These are phyloP conservation scores for Xylaria bambusicola DNA, from an alignment of 495 filamentous ascomycete species.

Conservation along the genomic window DNA sequence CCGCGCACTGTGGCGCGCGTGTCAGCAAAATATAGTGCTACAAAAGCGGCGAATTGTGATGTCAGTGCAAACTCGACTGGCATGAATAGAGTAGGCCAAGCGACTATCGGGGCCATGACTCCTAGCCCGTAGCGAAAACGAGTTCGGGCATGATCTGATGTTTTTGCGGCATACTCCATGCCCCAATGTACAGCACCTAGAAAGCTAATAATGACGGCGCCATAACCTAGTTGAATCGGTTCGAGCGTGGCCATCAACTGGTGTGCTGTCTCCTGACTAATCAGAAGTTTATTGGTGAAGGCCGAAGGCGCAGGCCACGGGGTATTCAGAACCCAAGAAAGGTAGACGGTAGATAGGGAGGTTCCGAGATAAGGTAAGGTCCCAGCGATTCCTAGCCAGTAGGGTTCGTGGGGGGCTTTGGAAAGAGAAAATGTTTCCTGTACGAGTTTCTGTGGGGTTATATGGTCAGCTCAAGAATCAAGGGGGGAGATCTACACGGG, in stretches of 20 bases:
- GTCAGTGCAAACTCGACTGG: conserved; percentile 88
- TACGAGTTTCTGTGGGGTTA: conserved; percentile 65
- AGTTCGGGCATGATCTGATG: conserved; percentile 34
- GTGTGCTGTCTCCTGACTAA: conserved; percentile 71
- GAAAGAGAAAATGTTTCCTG: conserved; percentile 83
- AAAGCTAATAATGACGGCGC: conserved; percentile 93
- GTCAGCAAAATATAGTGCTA: conserved; percentile 86
- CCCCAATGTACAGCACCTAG: conserved; percentile 94
- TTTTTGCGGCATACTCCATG: conserved; percentile 65
- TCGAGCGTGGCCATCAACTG: conserved; percentile 77
- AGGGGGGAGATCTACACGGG: background rate
- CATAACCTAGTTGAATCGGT: conserved; percentile 90
- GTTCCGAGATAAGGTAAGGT: conserved; percentile 89
- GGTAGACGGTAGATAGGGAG: conserved; percentile 81
- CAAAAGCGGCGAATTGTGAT: conserved; percentile 86
- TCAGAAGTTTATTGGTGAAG: conserved; percentile 50
- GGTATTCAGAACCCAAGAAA: conserved; percentile 78
- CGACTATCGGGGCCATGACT: conserved; percentile 77
- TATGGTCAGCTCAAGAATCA: conserved; percentile 4
- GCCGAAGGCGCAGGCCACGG: conserved; percentile 62
- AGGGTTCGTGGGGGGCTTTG: conserved; percentile 77
- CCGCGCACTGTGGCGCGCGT: conserved; percentile 70
- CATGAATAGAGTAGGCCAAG: conserved; percentile 91
- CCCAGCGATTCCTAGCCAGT: conserved; percentile 82
- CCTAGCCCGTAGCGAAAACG: conserved; percentile 76